Evolutionary conservation across 176 grass and related monocot genomes (phyloP), one percentile per base, ranked within the genome.

Genomic region (Themeda triandra): DNA sequence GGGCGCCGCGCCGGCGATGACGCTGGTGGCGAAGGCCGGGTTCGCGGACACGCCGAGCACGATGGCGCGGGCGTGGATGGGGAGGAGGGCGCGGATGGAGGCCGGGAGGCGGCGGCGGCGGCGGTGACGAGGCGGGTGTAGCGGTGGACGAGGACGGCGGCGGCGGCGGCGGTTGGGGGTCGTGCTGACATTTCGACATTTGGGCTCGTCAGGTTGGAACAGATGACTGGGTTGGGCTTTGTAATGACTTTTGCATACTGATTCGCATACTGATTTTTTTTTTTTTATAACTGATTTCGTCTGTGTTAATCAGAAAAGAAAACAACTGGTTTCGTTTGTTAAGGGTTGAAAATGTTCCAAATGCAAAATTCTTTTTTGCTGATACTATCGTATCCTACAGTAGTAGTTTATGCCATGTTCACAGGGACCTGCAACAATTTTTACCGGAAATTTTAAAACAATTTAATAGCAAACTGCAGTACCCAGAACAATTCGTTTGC

Each of bases 41-140:
- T 88, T 90, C 64, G 31, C 39, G 73, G 83, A 89, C 78, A 98
- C 29, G 68, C 89, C 91, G 58, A 83, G 67, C 23, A 83, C 83
- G 25, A 98, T 40, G 58, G 94, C 83, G 31, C 89, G 80, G 19
- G 80, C 91, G 58, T 98, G 95, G 82, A 95, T 85, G 1, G 66
- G 72, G 30, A 88, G 79, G 67, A 98, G 91, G 14, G 63, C 33
- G 13, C 75, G 51, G 53, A 95, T 83, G 23, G 89, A 90, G 27
- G 49, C 19, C 6, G 33, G 30, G 53, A 71, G 78, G 37, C 10
- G 28, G 24, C 25, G 49, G n/a, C 23, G 56, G 69, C 36, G 68
- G 80, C 51, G 46, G 77, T 13, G 49, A 76, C 23, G 70, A 87
- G 73, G 49, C 75, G 33, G 27, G 27, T 64, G 62, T 2, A 30